Percentiles rank a stretch among this genome's conserved stretches.
phyloP scores from a whole-genome alignment of 345 rosid genomes.

The Clarkia xantiana region DNA sequence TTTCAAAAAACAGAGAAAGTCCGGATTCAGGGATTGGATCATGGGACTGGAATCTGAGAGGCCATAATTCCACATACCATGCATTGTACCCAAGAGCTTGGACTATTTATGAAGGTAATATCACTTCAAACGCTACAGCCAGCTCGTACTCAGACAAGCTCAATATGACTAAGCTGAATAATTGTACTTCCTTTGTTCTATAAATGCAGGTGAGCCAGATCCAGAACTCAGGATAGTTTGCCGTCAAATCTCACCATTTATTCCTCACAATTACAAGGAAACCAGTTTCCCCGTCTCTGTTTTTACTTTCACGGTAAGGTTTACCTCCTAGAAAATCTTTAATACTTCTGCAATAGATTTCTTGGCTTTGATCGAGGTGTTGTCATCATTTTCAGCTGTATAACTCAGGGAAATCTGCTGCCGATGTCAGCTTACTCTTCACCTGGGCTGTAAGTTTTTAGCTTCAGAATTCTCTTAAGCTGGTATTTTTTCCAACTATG shows the following conservation, averaged over 20 bases:
- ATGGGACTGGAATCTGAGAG: constrained; percentile 92
- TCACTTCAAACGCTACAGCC: constrained; percentile 1
- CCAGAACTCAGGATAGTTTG: constrained; percentile 74
- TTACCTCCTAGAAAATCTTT: not conserved
- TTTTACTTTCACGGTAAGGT: constrained; percentile 68
- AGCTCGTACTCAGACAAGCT: not conserved
- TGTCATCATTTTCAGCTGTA: constrained; percentile 38
- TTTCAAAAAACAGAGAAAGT: constrained; percentile 32
- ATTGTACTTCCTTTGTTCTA: not conserved
- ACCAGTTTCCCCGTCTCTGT: constrained; percentile 83
- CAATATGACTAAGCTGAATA: constrained; percentile 1
- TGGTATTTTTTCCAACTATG: not conserved
- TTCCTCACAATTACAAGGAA: constrained; percentile 88
- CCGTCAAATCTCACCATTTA: constrained; percentile 82
- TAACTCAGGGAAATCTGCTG: constrained; percentile 56
- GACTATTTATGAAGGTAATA: constrained; percentile 84
- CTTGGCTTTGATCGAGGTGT: constrained; percentile 11
- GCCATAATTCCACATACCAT: constrained; percentile 71
- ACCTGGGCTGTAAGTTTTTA: constrained; percentile 75
- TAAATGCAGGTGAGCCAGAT: constrained; percentile 74
- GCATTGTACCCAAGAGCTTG: constrained; percentile 95
- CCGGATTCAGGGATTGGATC: constrained; percentile 55
- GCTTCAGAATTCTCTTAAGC: not conserved
- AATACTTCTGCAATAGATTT: not conserved
- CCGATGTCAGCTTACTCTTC: constrained; percentile 69